These are phyloP conservation scores for Tylopilus orsonianus DNA, from an alignment of 1,284 basidiomycete genomes.

Conservation along the genomic window DNA sequence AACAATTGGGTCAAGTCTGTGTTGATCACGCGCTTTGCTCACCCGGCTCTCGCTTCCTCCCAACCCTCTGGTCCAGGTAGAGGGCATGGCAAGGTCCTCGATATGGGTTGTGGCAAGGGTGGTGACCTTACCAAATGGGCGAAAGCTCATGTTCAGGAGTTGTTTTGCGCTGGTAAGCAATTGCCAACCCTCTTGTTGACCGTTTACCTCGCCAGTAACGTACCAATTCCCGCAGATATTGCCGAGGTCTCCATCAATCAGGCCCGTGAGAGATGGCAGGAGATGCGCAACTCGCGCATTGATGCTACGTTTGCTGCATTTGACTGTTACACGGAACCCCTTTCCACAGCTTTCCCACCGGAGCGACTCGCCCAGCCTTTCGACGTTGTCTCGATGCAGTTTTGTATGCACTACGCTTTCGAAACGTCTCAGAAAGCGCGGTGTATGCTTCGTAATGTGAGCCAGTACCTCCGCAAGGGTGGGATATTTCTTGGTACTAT, in stretches of 20 bases:
- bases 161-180: conserved; percentile 79
- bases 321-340: conserved; percentile 83
- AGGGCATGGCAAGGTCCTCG: conserved; percentile 77
- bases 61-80: conserved; percentile 36
- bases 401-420: conserved; percentile 99
- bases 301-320: conserved; percentile 81
- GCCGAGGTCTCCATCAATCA: conserved; percentile 91
- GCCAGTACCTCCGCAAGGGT: conserved; percentile 75
- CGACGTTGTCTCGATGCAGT: conserved; percentile 97
- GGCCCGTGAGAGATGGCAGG: conserved; percentile 68
- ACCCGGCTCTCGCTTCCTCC: conserved; percentile 54
- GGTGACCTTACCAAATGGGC: conserved; percentile 97
- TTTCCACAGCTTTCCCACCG: conserved; percentile 70
- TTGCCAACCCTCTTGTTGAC: background rate
- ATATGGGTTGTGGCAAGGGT: conserved; percentile 98
- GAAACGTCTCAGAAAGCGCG: conserved; percentile 84
- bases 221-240: conserved; percentile 65
- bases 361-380: conserved; percentile 64
- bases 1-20: conserved; percentile 99
- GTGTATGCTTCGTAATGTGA: conserved; percentile 93
- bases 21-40: conserved; percentile 84
- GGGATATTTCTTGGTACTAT: conserved; percentile 95
- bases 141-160: conserved; percentile 79
- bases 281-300: conserved; percentile 56
- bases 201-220: conserved; percentile 9